Conservation (phyloP, 371 early-diverging fungal species). For the Phascolomyces articulosus region DNA sequence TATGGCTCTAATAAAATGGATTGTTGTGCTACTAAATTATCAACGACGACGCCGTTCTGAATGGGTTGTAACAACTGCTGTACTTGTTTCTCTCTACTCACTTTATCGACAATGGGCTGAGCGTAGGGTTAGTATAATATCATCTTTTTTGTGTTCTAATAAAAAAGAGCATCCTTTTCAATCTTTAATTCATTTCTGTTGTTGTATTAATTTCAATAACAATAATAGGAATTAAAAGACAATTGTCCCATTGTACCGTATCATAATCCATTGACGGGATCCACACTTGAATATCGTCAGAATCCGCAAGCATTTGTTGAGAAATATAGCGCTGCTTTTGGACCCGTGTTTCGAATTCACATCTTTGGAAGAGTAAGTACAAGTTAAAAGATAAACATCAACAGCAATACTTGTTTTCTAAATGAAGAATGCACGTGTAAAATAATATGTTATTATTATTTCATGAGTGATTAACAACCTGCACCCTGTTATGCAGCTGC, state of each 20-base stretch:
- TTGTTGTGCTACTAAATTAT: not conserved
- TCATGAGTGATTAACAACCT: not conserved
- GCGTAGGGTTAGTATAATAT: too few relatives aligned
- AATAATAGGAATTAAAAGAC: not conserved
- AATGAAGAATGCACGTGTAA: too few relatives aligned
- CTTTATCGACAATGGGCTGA: not conserved
- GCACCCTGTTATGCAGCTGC: slow-evolving; percentile 3
- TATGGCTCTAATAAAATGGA: not conserved
- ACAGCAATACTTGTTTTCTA: too few relatives aligned
- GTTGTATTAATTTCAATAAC: too few relatives aligned
- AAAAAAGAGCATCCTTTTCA: not conserved
- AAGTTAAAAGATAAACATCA: too few relatives aligned
- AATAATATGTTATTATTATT: too few relatives aligned
- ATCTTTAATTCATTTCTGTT: not conserved
- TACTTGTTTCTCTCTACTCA: not conserved
- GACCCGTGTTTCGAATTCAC: slow-evolving; percentile 15
- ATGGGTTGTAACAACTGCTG: not conserved
- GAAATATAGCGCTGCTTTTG: slow-evolving; percentile 10
- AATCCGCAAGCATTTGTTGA: slow-evolving; percentile 18
- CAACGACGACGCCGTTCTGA: not conserved
- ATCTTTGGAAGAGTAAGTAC: slow-evolving; percentile 18
- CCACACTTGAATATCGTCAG: slow-evolving; percentile 11
- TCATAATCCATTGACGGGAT: slow-evolving; percentile 15
- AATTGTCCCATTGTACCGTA: slow-evolving; percentile 15
- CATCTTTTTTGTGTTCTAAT: too few relatives aligned